phyloP scores from a whole-genome alignment of 345 rosid species.

The Hibiscus mutabilis region DNA sequence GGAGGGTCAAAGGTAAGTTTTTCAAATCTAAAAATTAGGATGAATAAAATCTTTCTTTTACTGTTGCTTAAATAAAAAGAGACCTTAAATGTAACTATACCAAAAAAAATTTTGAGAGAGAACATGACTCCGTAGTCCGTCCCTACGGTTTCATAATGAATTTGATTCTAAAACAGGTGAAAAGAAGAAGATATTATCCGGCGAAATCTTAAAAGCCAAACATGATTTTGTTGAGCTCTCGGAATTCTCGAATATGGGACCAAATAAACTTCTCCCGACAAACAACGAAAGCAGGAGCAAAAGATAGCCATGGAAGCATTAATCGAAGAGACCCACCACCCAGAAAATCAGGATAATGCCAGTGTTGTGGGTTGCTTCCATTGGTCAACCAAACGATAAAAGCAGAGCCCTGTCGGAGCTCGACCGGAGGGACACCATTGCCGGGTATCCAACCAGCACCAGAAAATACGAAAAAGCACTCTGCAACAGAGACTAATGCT shows the following conservation, averaged over 20 bases:
- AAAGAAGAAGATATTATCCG: background rate
- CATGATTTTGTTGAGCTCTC: background rate
- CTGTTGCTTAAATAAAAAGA: too few species aligned
- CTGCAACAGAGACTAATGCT: conserved; percentile 8
- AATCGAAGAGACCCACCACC: background rate
- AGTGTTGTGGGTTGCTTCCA: background rate
- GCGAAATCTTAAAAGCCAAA: background rate
- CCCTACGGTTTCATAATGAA: background rate
- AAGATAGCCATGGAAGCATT: background rate
- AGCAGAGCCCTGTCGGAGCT: background rate
- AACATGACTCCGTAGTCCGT: too few species aligned
- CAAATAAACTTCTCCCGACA: background rate
- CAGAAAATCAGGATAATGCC: background rate
- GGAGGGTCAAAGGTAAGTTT: too few species aligned
- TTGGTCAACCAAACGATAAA: background rate
- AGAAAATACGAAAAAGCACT: conserved; percentile 6
- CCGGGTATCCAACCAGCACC: conserved; percentile 31
- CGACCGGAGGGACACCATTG: conserved; percentile 12
- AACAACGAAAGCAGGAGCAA: background rate
- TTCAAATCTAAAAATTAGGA: too few species aligned
- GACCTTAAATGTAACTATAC: too few species aligned
- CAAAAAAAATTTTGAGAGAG: too few species aligned
- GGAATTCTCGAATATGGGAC: background rate
- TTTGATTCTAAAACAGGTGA: background rate
- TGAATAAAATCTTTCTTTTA: too few species aligned